Evolutionary conservation across 257 asterid genomes (phyloP).

Genomic region (Lycium ferocissimum): DNA sequence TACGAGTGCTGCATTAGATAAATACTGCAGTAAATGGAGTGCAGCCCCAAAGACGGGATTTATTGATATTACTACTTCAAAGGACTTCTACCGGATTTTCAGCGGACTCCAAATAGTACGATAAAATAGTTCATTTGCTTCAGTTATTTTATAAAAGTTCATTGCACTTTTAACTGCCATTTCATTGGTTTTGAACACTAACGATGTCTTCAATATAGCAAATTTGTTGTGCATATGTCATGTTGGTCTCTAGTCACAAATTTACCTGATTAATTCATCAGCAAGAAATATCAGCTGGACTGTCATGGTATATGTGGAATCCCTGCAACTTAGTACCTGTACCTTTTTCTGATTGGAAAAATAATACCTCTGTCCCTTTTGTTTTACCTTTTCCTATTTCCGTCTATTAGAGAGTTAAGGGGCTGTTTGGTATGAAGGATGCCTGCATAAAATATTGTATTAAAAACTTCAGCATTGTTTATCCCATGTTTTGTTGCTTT

Average conservation of each 20-base stretch:
- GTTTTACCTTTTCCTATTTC: neutral
- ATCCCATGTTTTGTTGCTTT: too few species aligned
- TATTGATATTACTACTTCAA: slow-evolving; percentile 92
- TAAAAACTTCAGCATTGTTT: too few species aligned
- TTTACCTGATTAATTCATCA: slow-evolving; percentile 22
- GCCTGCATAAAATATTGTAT: too few species aligned
- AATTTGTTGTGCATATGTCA: neutral
- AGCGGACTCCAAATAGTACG: slow-evolving; percentile 95
- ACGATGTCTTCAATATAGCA: neutral
- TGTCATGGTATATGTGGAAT: neutral
- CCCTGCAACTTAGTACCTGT: slow-evolving; percentile 21
- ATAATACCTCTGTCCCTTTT: slow-evolving; percentile 5
- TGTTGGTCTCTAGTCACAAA: slow-evolving; percentile 10
- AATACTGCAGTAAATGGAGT: slow-evolving; percentile 95
- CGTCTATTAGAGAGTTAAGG: neutral
- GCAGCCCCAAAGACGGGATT: slow-evolving; percentile 92
- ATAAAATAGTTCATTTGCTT: slow-evolving; percentile 8
- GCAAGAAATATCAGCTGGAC: neutral
- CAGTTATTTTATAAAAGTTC: slow-evolving; percentile 20
- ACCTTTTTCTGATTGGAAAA: slow-evolving; percentile 17
- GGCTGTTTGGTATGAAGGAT: neutral
- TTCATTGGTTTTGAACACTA: slow-evolving; percentile 12
- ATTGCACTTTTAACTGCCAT: neutral
- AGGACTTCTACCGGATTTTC: slow-evolving; percentile 90
- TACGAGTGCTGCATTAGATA: slow-evolving; percentile 95